phyloP scores from a whole-genome alignment of 2,329 filamentous ascomycete species.

The Alternaria atra region DNA sequence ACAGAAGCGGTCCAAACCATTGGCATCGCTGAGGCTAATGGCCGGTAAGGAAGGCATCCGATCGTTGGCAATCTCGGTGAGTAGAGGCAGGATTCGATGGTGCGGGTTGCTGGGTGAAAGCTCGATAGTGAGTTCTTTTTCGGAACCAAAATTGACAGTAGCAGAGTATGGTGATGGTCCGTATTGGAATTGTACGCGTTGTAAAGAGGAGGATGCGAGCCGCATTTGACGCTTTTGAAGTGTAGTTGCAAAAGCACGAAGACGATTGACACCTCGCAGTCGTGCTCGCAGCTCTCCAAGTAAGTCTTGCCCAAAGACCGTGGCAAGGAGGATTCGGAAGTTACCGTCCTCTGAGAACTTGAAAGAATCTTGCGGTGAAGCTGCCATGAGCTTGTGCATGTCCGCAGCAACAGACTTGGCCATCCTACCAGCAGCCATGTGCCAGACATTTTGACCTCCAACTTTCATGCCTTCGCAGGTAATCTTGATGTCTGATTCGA shows the following conservation, averaged over 20 bases:
- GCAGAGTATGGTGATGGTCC: slow-evolving; percentile 61
- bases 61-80: slow-evolving; percentile 68
- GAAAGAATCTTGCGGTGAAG: slow-evolving; percentile 66
- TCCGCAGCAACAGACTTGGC: slow-evolving; percentile 44
- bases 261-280: slow-evolving; percentile 72
- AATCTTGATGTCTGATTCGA: slow-evolving; percentile 39
- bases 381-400: slow-evolving; percentile 52
- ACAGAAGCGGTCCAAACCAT: slow-evolving; percentile 64
- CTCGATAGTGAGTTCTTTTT: slow-evolving; percentile 62
- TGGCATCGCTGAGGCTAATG: slow-evolving; percentile 61
- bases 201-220: slow-evolving; percentile 67
- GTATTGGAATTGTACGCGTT: slow-evolving; percentile 73
- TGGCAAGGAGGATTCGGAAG: slow-evolving; percentile 69
- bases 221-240: slow-evolving; percentile 67
- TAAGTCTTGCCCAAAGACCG: slow-evolving; percentile 66
- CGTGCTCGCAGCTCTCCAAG: slow-evolving; percentile 67
- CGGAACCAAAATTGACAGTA: slow-evolving; percentile 64
- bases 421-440: slow-evolving; percentile 54
- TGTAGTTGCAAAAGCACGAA: slow-evolving; percentile 74
- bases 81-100: slow-evolving; percentile 66
- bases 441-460: slow-evolving; percentile 45
- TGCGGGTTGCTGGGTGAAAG: slow-evolving; percentile 74
- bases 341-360: slow-evolving; percentile 69
- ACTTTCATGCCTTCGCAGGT: slow-evolving; percentile 44
- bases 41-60: slow-evolving; percentile 64